Evolutionary conservation across 1,284 basidiomycete genomes (phyloP), one percentile per base, ranked within the genome.

Genomic region (Sporisorium exsertum): DNA sequence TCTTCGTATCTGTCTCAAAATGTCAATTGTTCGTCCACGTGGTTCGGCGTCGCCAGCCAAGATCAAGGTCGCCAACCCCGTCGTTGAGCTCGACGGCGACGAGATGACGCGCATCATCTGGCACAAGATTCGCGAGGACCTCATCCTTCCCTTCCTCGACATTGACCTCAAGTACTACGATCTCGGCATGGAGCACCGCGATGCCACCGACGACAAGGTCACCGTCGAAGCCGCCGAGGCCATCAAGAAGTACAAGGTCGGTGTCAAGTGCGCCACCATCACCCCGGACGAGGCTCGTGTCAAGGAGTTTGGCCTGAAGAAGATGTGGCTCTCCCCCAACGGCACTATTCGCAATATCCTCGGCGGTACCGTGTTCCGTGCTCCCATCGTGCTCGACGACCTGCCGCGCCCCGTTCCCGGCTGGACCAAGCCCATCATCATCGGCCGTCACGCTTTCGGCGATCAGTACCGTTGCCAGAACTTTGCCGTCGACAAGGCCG

Each of bases 131-230:
- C 90, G 94, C 64, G 92, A 97, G 83, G 94, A 97, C 93, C 91
- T 98, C 82, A 96, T 99, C 83, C 89, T 97, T 57, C 96, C 96
- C 10, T 97, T 95, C 87, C 88, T 99, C 61, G 90, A 95, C 88
- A 88, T 99, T 46, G 94, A 99, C 84, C 93, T 99, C 89, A 98
- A 98, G 87, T 99, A 99, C 89, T 98, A 91, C 87, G 96, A 99
- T 87, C 90, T 99, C 49, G 95, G 95, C 35, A 90, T 98, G 81
- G 94, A 95, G 87, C 89, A 92, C 87, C 92, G 95, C 70, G 94
- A 97, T 87, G 89, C 92, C 80, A 99, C 97, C 43, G 91, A 95
- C 83, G 97, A 99, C 88, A 88, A 93, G 87, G 92, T 99, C 58
- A 99, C 97, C 18, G 86, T 94, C 74, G 95, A 97, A 16, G 93